These are phyloP conservation scores for Picochlorum sp. DNA, from an alignment of 139 green algal species.

Conservation along the genomic window DNA sequence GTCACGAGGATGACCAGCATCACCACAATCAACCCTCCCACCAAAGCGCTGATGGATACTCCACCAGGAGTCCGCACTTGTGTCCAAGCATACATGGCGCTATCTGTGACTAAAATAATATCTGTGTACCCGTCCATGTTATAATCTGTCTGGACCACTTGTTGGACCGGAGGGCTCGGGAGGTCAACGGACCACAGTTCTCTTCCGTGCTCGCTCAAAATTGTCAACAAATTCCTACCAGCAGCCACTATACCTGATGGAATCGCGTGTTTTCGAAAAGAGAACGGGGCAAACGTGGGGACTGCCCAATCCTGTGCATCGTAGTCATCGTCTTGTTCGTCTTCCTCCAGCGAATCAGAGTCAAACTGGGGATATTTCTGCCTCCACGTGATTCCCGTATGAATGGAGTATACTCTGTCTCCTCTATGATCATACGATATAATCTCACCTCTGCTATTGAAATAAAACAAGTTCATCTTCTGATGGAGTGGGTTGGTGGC, in stretches of 20 bases:
- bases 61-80: constrained; percentile 68
- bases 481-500: constrained; percentile 25
- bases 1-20: constrained; percentile 72
- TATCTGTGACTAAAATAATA: constrained; percentile 56
- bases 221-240: constrained; percentile 24
- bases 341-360: constrained; percentile 2
- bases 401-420: constrained; percentile 50
- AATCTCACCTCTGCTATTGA: constrained; percentile 71
- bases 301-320: not conserved
- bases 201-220: constrained; percentile 67
- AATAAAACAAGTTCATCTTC: constrained; percentile 47
- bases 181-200: constrained; percentile 53
- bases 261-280: constrained; percentile 47
- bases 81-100: constrained; percentile 68
- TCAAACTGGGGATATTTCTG: not conserved
- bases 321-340: constrained; percentile 6
- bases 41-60: constrained; percentile 64
- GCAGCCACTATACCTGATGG: constrained; percentile 52
- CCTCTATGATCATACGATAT: constrained; percentile 52
- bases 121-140: constrained; percentile 83
- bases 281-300: constrained; percentile 62
- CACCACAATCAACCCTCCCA: constrained; percentile 73
- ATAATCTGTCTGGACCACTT: constrained; percentile 62
- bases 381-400: not conserved
- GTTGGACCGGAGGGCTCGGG: constrained; percentile 32